A percentile compares a stretch with the other conserved stretches of the same genome.
Conservation (phyloP, 1,139 yeast genomes). For the Zhuliangozyma blackwelliae region DNA sequence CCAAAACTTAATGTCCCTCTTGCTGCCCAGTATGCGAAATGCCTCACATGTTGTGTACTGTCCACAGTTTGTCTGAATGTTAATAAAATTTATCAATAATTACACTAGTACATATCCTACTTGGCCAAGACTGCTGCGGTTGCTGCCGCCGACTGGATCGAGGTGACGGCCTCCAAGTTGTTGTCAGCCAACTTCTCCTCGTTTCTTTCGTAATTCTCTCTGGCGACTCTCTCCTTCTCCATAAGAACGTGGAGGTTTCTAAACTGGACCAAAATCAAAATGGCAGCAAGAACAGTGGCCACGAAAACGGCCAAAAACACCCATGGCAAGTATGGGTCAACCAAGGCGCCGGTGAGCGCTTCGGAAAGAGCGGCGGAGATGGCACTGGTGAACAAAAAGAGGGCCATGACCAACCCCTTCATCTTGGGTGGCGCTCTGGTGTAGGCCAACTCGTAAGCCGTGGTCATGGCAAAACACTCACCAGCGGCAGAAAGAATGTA, state of each 20-base stretch:
- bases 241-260: constrained; percentile 50
- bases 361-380: constrained; percentile 55
- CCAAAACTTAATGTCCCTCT: too few relatives aligned
- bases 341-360: constrained; percentile 51
- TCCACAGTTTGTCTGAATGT: too few relatives aligned
- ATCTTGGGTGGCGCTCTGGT: constrained; percentile 63
- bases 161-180: constrained; percentile 4
- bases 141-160: constrained; percentile 2
- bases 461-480: constrained; percentile 65
- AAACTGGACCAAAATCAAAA: constrained; percentile 42
- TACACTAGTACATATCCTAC: too few relatives aligned
- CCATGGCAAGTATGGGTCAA: constrained; percentile 53
- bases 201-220: constrained; percentile 18
- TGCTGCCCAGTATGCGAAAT: too few relatives aligned
- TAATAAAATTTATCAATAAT: too few relatives aligned
- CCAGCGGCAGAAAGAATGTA: constrained; percentile 58
- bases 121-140: too few relatives aligned
- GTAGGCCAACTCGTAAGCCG: constrained; percentile 69
- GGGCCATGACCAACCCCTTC: constrained; percentile 67
- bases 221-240: constrained; percentile 37
- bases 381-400: constrained; percentile 59
- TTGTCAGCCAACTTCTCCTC: constrained; percentile 4
- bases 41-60: too few relatives aligned
- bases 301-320: constrained; percentile 50
- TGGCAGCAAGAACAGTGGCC: constrained; percentile 41